Evolutionary conservation across 73 alveolate genomes (phyloP), one percentile per base, ranked within the genome.

Genomic region (Paramecium tetraurelia): DNA sequence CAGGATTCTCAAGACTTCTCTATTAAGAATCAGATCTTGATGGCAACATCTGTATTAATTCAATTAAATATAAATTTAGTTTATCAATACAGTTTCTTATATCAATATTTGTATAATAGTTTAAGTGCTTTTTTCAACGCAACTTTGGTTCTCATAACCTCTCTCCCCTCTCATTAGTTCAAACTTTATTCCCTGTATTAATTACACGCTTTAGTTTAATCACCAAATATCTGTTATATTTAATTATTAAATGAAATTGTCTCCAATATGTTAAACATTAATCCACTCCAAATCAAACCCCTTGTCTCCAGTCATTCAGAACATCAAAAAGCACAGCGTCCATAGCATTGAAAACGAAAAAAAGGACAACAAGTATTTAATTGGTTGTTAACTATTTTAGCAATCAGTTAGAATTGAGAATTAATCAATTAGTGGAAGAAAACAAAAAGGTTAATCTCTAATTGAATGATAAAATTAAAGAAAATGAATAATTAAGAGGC

Each of bases 1-100:
- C 84, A 63, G 84, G 84, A 11, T 63, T 63, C n/a, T 63, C 84
- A 31, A 63, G 41, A 33, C 84, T 63, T 63, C 84, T 63, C 27
- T 63, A 63, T 63, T 63, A 63, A 2, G 84, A 63, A 63, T 63
- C 84, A 14, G 84, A 63, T 63, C 84, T 63, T 63, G 84, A 63
- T 27, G 84, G 50, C 14, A 63, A n/a, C 84, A 63, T 63, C 11
- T 53, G 27, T 18, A 63, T 22, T 63, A 22, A 27, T 63, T 63
- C 41, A 63, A 63, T 63, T 31, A 63, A 63, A 63, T 9, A 40
- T 40, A 29, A 33, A 63, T 31, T 18, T 16, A 53, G 31, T 53
- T 53, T 18, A 1, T 53, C 33, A 53, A 5, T 53, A 53, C 31
- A 53, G 35, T 53, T 53, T 53, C 69, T 53, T 53, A 53, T 53